Evolutionary conservation across 1,139 yeast species (phyloP).

Genomic region (Yamadazyma spencermartinsiae): DNA sequence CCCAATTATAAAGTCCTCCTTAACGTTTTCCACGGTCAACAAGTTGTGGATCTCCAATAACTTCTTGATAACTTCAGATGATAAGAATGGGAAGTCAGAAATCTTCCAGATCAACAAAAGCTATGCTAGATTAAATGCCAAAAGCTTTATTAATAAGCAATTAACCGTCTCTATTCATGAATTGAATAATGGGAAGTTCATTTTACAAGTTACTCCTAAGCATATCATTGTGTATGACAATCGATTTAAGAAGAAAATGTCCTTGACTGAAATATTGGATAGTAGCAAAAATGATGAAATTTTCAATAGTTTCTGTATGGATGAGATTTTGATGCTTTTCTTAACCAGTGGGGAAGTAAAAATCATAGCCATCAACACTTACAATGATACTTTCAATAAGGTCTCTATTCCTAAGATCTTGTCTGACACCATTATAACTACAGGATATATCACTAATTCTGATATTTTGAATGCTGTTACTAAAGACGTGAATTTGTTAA

Average conservation of each 20-base stretch:
- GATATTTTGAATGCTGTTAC: slow-evolving; percentile 41
- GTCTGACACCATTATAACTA: slow-evolving; percentile 62
- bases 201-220: slow-evolving; percentile 73
- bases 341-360: slow-evolving; percentile 58
- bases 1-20: slow-evolving; percentile 65
- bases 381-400: slow-evolving; percentile 36
- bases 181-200: slow-evolving; percentile 56
- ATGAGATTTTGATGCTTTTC: slow-evolving; percentile 52
- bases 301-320: slow-evolving; percentile 52
- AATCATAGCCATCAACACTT: slow-evolving; percentile 45
- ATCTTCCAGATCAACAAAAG: slow-evolving; percentile 70
- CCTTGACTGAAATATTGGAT: slow-evolving; percentile 35
- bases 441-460: slow-evolving; percentile 62
- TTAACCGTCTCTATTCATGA: slow-evolving; percentile 69
- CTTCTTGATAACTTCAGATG: slow-evolving; percentile 75
- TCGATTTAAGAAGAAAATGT: slow-evolving; percentile 49
- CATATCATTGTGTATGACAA: slow-evolving; percentile 66
- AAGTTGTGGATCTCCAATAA: slow-evolving; percentile 70
- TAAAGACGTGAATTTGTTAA: slow-evolving; percentile 36
- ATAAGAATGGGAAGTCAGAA: slow-evolving; percentile 62
- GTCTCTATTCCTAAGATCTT: slow-evolving; percentile 52
- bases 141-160: slow-evolving; percentile 64
- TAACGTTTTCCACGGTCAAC: slow-evolving; percentile 74
- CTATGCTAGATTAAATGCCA: slow-evolving; percentile 62
- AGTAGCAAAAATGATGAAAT: slow-evolving; percentile 44